These are phyloP conservation scores for Leucocoprinus birnbaumii DNA, from an alignment of 768 basidiomycete genomes.

Conservation along the genomic window DNA sequence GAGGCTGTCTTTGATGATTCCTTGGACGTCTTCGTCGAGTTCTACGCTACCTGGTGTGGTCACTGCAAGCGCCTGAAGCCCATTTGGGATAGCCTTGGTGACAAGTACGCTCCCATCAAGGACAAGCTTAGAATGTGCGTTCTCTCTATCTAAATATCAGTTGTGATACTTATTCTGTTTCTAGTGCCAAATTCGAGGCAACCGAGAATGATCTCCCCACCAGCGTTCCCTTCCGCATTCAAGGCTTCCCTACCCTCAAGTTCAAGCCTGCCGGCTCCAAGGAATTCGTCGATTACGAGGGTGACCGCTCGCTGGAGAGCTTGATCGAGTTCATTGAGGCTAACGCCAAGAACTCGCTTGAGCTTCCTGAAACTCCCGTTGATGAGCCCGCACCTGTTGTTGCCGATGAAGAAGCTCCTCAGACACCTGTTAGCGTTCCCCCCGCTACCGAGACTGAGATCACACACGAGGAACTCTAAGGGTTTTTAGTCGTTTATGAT, in stretches of 20 bases:
- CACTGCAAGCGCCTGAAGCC: slow-evolving; percentile 98
- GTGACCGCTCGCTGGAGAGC: slow-evolving; percentile 86
- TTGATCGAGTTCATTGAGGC: slow-evolving; percentile 82
- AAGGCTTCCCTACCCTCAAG: slow-evolving; percentile 93
- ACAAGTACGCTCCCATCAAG: slow-evolving; percentile 74
- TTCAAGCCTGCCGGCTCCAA: slow-evolving; percentile 88
- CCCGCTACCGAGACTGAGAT: slow-evolving; percentile 22
- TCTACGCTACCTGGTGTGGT: slow-evolving; percentile 96
- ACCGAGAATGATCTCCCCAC: slow-evolving; percentile 95
- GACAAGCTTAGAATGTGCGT: slow-evolving; percentile 77
- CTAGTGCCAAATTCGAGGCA: slow-evolving; percentile 93
- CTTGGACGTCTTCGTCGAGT: slow-evolving; percentile 96
- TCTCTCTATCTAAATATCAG: not conserved
- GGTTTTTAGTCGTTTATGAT: slow-evolving; percentile 10
- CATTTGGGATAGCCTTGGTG: slow-evolving; percentile 87
- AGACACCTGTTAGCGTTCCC: slow-evolving; percentile 30
- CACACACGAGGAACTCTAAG: slow-evolving; percentile 45
- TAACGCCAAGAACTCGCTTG: slow-evolving; percentile 73
- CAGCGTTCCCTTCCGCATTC: slow-evolving; percentile 81
- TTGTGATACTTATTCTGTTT: slow-evolving; percentile 13
- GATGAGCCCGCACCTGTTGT: slow-evolving; percentile 14
- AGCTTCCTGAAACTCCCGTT: slow-evolving; percentile 25
- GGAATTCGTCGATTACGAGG: slow-evolving; percentile 91
- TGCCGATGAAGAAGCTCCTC: slow-evolving; percentile 27
- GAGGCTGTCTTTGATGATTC: slow-evolving; percentile 79